phyloP scores from a whole-genome alignment of 441 rosid genomes.

The Pelargonium citronellum region DNA sequence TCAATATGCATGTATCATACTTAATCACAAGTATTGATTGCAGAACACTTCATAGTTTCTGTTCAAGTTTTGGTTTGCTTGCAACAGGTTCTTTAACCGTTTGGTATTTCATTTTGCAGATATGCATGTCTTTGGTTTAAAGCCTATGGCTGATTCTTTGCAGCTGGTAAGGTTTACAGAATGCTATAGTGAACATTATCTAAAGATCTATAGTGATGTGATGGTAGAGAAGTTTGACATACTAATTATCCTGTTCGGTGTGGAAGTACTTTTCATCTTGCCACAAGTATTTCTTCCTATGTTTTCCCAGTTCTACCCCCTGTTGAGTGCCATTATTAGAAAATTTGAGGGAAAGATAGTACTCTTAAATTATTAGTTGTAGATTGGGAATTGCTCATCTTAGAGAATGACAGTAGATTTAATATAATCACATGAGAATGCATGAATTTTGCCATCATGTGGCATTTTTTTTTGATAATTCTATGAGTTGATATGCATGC shows the following conservation, averaged over 20 bases:
- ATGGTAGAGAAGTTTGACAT: conserved; percentile 1
- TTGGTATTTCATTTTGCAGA: conserved; percentile 35
- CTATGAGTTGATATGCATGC: no score
- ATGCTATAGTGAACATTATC: not conserved
- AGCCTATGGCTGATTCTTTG: conserved; percentile 56
- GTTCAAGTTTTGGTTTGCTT: not conserved
- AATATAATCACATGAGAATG: no score
- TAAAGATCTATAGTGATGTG: not conserved
- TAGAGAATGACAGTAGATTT: no score
- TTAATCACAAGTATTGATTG: not conserved
- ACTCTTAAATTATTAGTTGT: not conserved
- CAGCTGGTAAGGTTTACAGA: conserved; percentile 41
- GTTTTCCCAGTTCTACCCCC: not conserved
- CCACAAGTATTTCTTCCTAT: no score
- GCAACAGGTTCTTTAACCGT: conserved; percentile 11
- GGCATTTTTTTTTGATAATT: no score
- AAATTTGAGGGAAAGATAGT: not conserved
- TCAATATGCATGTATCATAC: not conserved
- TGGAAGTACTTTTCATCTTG: not conserved
- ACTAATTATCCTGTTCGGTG: not conserved
- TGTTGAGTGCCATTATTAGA: not conserved
- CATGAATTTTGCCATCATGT: no score
- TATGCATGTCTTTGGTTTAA: conserved; percentile 61
- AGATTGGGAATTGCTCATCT: not conserved
- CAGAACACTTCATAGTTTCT: not conserved